These are phyloP conservation scores for Ganoderma leucocontextum DNA, from an alignment of 1,284 basidiomycete genomes.

Conservation along the genomic window DNA sequence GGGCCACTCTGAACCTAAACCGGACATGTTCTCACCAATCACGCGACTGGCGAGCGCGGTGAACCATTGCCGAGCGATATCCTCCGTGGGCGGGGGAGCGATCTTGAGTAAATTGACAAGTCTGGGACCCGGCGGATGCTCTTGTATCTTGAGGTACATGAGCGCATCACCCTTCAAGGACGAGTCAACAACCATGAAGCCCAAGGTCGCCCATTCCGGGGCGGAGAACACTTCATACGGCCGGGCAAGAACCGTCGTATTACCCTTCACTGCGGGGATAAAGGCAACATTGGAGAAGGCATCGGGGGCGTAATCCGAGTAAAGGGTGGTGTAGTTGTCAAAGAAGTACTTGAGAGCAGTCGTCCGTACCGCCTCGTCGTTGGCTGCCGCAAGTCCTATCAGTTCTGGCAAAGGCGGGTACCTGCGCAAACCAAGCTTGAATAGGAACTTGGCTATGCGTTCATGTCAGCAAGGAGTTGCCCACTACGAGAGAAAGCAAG, in stretches of 20 bases:
- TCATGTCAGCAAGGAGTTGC: background rate
- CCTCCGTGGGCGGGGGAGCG: constrained; percentile 66
- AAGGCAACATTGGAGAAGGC: constrained; percentile 72
- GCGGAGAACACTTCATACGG: constrained; percentile 78
- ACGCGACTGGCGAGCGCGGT: constrained; percentile 78
- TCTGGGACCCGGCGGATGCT: constrained; percentile 75
- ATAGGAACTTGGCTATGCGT: constrained; percentile 81
- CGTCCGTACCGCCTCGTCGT: constrained; percentile 54
- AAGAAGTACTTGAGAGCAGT: constrained; percentile 83
- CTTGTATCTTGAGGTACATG: constrained; percentile 76
- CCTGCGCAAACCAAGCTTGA: constrained; percentile 79
- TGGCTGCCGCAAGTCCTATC: constrained; percentile 70
- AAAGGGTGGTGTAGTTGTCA: constrained; percentile 71
- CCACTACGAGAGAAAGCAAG: background rate
- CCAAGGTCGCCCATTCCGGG: constrained; percentile 75
- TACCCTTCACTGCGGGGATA: constrained; percentile 75
- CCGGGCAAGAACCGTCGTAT: constrained; percentile 64
- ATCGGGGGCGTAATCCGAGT: constrained; percentile 68
- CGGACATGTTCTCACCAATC: constrained; percentile 56
- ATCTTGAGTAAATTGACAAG: constrained; percentile 73
- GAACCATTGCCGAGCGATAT: constrained; percentile 76
- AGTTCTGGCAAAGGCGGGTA: constrained; percentile 77
- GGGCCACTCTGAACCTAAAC: background rate
- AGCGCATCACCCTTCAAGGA: constrained; percentile 61
- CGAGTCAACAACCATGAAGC: constrained; percentile 76